Base-by-base conservation (phyloP, 345 rosid species). In the Citrus trifoliata region DNA sequence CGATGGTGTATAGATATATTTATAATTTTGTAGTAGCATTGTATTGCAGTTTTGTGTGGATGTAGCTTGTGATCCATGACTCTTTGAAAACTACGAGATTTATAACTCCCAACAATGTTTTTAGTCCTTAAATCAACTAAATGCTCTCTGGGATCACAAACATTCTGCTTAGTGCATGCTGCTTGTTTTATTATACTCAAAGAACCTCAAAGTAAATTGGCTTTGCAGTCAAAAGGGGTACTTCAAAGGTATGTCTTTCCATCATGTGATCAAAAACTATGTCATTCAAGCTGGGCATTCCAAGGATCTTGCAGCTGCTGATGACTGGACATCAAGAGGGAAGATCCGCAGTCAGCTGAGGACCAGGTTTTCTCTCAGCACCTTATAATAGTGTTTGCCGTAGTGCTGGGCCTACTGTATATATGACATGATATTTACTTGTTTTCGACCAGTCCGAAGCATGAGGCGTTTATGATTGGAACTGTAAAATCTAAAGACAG, bases 391-490 rank as follows among this genome's bases (percentile, higher is more conserved):
- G 55, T 64, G 37, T 58, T 59, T 19, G 30, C 1, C 56, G 10
- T 70, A 14, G 10, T n/a, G 42, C 69, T 33, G 71, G 42, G 30
- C 69, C 74, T 28, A 24, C 32, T 18, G 48, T 62, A 24, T 67
- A 32, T 9, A 51, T 71, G 7, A 70, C 19, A 16, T 22, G 14
- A 60, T 13, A 27, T 53, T 16, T n/a, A 59, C 75, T n/a, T 56
- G 58, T 40, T 67, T 25, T 55, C 18, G 21, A 78, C 33, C 85
- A 93, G 98, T 80, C 89, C 93, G 48, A 90, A 92, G 83, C 97
- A 92, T 19, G 98, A 93, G 82, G 95, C 98, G 1, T 93, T 93
- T 75, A 88, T 87, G 95, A 81, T 93, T 76, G 98, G 97, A 82
- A 92, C 97, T 75, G 86, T 89, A 51, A 92, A 90, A 81, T 76